Evolutionary conservation across 345 rosid genomes (phyloP), one percentile per base, ranked within the genome.

Genomic region (Eucalyptus coolabah): DNA sequence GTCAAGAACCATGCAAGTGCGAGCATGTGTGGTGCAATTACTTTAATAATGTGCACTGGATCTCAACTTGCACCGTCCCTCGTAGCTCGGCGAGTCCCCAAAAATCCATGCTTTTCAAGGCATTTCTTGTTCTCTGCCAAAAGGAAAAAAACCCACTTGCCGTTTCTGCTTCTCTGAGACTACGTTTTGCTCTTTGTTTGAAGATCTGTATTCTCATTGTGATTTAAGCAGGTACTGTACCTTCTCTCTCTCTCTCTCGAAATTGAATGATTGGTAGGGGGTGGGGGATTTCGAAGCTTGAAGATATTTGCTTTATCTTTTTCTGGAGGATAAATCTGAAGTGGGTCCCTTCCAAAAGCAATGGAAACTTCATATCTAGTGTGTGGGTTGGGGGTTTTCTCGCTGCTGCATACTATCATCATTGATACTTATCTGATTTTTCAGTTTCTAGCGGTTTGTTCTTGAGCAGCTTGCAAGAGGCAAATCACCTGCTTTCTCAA

Each of bases 41-140:
- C 82, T 86, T n/a, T 86, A 92, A 92, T 92, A 86, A 72, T 82
- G 88, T 87, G 45, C 14, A 69, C 40, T 91, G 93, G 94, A 93
- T 93, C 94, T 94, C 88, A 89, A 88, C 89, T 56, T 56, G 50
- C 72, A 82, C 56, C 89, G 53, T 86, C 42, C 37, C 40, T 37
- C 15, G 45, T 6, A 37, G 45, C 83, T 72, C 83, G 23, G 83
- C 40, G 30, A 26, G 63, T 24, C 28, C 86, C 87, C 63, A 34
- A 53, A 80, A 65, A 56, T 59, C 54, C 44, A 26, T n/a, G n/a
- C 69, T 80, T 72, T 34, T 72, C 44, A 9, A 34, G 82, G 45
- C 44, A 21, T 72, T 72, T 34, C 45, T 72, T 6, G 4, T 34
- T 72, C 82, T 34, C 82, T 34, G 82, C 26, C 13, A 21, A 34